Base-by-base conservation (phyloP, 768 basidiomycete genomes). In the Gloeophyllum trabeum region DNA sequence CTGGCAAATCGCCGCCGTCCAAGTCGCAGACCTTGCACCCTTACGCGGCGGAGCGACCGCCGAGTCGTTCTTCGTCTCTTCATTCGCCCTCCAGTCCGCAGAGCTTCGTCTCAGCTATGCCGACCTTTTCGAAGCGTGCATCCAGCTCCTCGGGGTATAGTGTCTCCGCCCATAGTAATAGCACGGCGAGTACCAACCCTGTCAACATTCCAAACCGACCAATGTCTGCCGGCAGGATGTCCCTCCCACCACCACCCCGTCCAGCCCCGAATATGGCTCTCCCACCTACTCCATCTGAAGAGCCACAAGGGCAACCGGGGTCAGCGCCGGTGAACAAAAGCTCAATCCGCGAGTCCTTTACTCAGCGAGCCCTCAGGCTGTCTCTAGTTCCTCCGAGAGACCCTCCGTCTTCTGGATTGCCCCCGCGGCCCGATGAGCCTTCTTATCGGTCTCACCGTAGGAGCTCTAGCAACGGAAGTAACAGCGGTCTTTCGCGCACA, bases 361-460 rank as follows among this genome's bases (percentile, higher is more conserved):
- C 71, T 12, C 64, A 74, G 46, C 76, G 81, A 43, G 65, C 72
- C 5, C 59, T 80, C 41, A 67, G 76, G 44, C 56, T 79, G 16
- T 81, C 79, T 6, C 57, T 77, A 52, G 69, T 68, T 32, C 70
- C 79, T 18, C 83, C 81, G 0, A 76, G 75, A 42, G 73, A 74
- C 24, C 75, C 83, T 4, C 81, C 84, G 5, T 68, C 73, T 1
- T 60, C 65, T 14, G 64, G 60, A 19, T 65, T 84, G 1, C 79
- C 85, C 3, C 80, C 79, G 5, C 73, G 79, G 24, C 84, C 82
- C 4, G 81, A 82, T 44, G 79, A 85, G 46, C 38, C 43, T 19
- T 47, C 49, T 10, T 32, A 32, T 32, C 10, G 28, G 16, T 16
- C 28, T 10, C 28, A 32, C 16, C 28, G 28, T 32, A 32, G 28